Percentiles rank a stretch among this genome's conserved stretches.
Evolutionary conservation across 2,329 filamentous ascomycete genomes (phyloP).

Genomic region (Claviceps fusiformis): DNA sequence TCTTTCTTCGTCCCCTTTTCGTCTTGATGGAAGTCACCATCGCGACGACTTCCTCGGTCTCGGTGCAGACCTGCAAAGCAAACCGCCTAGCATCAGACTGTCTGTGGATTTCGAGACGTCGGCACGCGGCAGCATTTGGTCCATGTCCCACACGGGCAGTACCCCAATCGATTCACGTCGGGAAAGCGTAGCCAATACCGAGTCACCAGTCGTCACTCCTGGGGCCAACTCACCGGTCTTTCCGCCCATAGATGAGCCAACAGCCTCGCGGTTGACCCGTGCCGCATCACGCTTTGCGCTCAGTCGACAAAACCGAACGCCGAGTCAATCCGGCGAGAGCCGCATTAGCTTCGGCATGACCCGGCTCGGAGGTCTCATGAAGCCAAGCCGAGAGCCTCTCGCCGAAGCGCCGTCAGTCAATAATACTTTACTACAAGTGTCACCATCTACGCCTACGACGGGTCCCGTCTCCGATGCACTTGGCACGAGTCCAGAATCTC

Average conservation of each 20-base stretch:
- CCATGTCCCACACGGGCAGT: slow-evolving; percentile 21
- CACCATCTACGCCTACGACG: slow-evolving; percentile 14
- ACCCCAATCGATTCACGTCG: slow-evolving; percentile 28
- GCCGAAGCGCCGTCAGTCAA: slow-evolving; percentile 10
- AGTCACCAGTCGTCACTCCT: slow-evolving; percentile 27
- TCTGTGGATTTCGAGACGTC: slow-evolving; percentile 40
- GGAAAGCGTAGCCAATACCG: slow-evolving; percentile 36
- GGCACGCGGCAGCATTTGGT: slow-evolving; percentile 32
- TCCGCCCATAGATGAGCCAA: slow-evolving; percentile 38
- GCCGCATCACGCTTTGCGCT: slow-evolving; percentile 42
- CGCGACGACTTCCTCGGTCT: slow-evolving; percentile 14
- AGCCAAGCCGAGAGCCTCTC: slow-evolving; percentile 33
- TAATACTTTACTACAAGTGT: slow-evolving; percentile 10
- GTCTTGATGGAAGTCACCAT: slow-evolving; percentile 5
- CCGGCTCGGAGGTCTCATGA: slow-evolving; percentile 38
- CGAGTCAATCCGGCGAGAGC: slow-evolving; percentile 44
- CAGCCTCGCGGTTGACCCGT: slow-evolving; percentile 40
- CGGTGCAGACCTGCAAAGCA: slow-evolving; percentile 16
- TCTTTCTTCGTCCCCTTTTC: slow-evolving; percentile 4
- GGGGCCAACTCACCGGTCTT: slow-evolving; percentile 23
- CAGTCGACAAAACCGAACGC: slow-evolving; percentile 37
- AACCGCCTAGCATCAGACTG: slow-evolving; percentile 38
- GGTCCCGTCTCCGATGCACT: slow-evolving; percentile 13
- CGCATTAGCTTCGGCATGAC: slow-evolving; percentile 45
- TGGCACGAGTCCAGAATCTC: slow-evolving; percentile 9